Conservation (phyloP, 2,329 filamentous ascomycete species). For the Pyrenochaeta sp. region DNA sequence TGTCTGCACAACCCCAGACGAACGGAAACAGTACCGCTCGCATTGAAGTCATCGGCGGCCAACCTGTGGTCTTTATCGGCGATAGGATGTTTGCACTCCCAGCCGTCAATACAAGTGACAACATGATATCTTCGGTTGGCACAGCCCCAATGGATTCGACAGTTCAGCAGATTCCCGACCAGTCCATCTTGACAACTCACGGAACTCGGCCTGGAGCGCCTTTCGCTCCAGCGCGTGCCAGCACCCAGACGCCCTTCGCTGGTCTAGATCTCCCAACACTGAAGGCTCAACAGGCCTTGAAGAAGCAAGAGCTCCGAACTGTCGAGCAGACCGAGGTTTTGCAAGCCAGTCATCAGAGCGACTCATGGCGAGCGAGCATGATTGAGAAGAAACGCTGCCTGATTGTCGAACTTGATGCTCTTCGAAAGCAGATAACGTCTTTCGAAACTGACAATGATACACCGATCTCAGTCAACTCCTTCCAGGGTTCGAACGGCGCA, state of each 20-base stretch:
- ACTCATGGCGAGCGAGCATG: constrained; percentile 42
- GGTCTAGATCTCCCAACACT: constrained; percentile 37
- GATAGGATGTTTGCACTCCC: constrained; percentile 44
- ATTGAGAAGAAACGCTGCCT: constrained; percentile 48
- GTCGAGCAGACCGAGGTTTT: constrained; percentile 49
- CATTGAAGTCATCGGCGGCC: constrained; percentile 41
- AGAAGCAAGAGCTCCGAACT: constrained; percentile 45
- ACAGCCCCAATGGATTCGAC: constrained; percentile 19
- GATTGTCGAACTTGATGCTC: constrained; percentile 46
- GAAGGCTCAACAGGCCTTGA: constrained; percentile 37
- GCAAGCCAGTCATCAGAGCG: constrained; percentile 42
- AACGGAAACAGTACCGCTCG: constrained; percentile 31
- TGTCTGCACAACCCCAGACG: constrained; percentile 32
- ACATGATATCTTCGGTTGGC: constrained; percentile 17
- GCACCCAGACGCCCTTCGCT: constrained; percentile 29
- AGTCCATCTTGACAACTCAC: constrained; percentile 18
- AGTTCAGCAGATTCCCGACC: constrained; percentile 20
- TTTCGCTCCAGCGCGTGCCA: constrained; percentile 22
- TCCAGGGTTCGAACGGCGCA: constrained; percentile 13
- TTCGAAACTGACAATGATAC: constrained; percentile 29
- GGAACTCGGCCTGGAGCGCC: constrained; percentile 14
- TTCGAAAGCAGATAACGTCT: constrained; percentile 46
- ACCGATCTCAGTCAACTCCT: constrained; percentile 11
- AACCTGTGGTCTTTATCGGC: constrained; percentile 42
- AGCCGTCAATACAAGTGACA: constrained; percentile 26